phyloP scores from a whole-genome alignment of 2,329 filamentous ascomycete species.

The Clonostachys rhizophaga region DNA sequence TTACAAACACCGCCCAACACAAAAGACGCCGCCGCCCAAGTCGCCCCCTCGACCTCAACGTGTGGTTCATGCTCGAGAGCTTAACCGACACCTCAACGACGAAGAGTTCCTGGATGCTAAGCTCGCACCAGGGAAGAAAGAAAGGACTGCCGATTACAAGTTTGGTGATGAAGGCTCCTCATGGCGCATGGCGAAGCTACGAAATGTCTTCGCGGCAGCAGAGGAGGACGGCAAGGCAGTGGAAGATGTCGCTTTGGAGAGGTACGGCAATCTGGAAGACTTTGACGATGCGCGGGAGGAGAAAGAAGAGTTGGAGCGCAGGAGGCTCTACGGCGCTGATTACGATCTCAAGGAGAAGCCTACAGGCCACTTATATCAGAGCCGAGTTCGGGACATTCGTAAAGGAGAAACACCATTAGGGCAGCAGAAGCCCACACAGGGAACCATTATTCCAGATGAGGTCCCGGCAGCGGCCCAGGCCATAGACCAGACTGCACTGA shows the following conservation, averaged over 20 bases:
- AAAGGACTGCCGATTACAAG: conserved; percentile 62
- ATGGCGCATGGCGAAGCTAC: conserved; percentile 96
- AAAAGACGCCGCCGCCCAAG: conserved; percentile 44
- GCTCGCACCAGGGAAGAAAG: conserved; percentile 10
- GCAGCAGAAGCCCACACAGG: neutral
- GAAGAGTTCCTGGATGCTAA: conserved; percentile 46
- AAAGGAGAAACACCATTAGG: neutral
- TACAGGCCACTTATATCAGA: conserved; percentile 78
- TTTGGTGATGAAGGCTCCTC: conserved; percentile 88
- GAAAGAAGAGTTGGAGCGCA: conserved; percentile 80
- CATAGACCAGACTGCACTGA: conserved; percentile 76
- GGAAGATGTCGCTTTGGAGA: conserved; percentile 78
- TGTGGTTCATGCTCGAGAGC: conserved; percentile 72
- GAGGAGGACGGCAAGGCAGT: conserved; percentile 67
- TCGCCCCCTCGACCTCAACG: conserved; percentile 64
- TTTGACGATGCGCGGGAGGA: conserved; percentile 95
- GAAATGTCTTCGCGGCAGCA: conserved; percentile 75
- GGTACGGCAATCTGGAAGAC: conserved; percentile 74
- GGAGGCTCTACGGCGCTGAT: conserved; percentile 76
- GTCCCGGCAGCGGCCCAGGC: conserved; percentile 25
- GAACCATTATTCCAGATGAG: conserved; percentile 16
- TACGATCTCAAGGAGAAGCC: conserved; percentile 85
- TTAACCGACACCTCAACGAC: conserved; percentile 62
- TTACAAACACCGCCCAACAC: conserved; percentile 62
- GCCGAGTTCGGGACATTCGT: conserved; percentile 61